These are phyloP conservation scores for Mallotus japonicus DNA, from an alignment of 441 rosid genomes.

Conservation along the genomic window DNA sequence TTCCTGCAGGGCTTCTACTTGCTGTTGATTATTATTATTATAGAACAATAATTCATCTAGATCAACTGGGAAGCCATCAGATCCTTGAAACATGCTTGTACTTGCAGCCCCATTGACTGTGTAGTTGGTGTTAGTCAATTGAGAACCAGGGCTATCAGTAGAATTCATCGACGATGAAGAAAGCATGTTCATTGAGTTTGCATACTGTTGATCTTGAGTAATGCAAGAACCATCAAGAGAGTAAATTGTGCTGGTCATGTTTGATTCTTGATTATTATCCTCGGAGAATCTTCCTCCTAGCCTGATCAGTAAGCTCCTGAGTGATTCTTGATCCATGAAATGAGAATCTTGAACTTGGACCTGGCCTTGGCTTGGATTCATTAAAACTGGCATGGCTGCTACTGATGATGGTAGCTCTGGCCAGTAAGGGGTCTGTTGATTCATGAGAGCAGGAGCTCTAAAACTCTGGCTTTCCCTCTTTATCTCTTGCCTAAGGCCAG, in stretches of 20 bases:
- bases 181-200: slow-evolving; percentile 22
- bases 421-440: slow-evolving; percentile 37
- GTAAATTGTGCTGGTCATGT: slow-evolving; percentile 16
- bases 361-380: neutral
- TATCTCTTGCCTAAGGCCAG: slow-evolving; percentile 43
- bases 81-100: slow-evolving; percentile 27
- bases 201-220: slow-evolving; percentile 26
- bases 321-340: slow-evolving; percentile 46
- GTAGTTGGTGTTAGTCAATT: slow-evolving; percentile 20
- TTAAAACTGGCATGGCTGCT: slow-evolving; percentile 23
- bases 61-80: slow-evolving; percentile 24
- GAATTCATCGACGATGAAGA: slow-evolving; percentile 34
- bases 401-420: slow-evolving; percentile 38
- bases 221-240: slow-evolving; percentile 27
- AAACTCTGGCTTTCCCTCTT: slow-evolving; percentile 37
- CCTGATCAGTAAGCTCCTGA: slow-evolving; percentile 33
- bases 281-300: slow-evolving; percentile 48
- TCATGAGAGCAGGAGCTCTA: slow-evolving; percentile 27
- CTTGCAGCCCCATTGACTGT: slow-evolving; percentile 13
- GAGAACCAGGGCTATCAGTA: slow-evolving; percentile 25
- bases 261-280: slow-evolving; percentile 26
- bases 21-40: slow-evolving; percentile 28
- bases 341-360: slow-evolving; percentile 21
- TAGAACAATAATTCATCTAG: slow-evolving; percentile 27
- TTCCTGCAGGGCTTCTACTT: slow-evolving; percentile 24